Base-by-base conservation (phyloP, 208 protist species). In the Acanthamoeba polyphaga region DNA sequence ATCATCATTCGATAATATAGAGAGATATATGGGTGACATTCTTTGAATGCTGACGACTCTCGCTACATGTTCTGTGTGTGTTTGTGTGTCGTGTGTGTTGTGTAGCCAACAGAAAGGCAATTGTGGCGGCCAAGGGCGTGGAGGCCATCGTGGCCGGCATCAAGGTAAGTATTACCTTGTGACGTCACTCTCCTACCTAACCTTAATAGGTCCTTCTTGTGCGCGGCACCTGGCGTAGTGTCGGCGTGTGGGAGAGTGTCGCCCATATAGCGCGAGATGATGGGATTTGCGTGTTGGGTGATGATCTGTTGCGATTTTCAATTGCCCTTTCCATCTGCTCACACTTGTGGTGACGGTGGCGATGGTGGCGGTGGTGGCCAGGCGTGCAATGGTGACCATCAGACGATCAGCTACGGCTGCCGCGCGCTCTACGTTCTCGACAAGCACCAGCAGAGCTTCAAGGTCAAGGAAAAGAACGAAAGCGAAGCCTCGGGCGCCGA, bases 371-470 rank as follows among this genome's bases (percentile, higher is more conserved):
- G 15, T 38, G 12, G 3, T 74, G 66, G 29, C 66, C 46, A 70
- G 70, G 90, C 46, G 5, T 94, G 90, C n/a, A 5, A 17, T 84
- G 70, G 72, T 12, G 90, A 94, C 46, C 4, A 58, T n/a, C 90
- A 84, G 34, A 94, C 90, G 13, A 84, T 94, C 27, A 85, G 70
- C 72, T 94, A 94, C 46, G 90, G 90, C 43, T 94, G 90, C n/a
- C n/a, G 90, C 12, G 90, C 90, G 29, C 72, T 94, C 32, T 94
- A 94, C 58, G 32, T 94, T 29, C 90, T 94, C 32, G 90, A 94
- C 70, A 84, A 94, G 90, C 13, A 38, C 32, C 90, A 85, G 29
- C 19, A 43, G 68, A 38, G 32, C 24, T 88, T 49, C 53, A 88
- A 88, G 51, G 80, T 88, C 29, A 58, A 64, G 19, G 80, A 88